Percentiles rank a stretch among this genome's conserved stretches.
These are phyloP conservation scores for Colletotrichum musicola DNA, from an alignment of 2,329 filamentous ascomycete genomes.

Conservation along the genomic window DNA sequence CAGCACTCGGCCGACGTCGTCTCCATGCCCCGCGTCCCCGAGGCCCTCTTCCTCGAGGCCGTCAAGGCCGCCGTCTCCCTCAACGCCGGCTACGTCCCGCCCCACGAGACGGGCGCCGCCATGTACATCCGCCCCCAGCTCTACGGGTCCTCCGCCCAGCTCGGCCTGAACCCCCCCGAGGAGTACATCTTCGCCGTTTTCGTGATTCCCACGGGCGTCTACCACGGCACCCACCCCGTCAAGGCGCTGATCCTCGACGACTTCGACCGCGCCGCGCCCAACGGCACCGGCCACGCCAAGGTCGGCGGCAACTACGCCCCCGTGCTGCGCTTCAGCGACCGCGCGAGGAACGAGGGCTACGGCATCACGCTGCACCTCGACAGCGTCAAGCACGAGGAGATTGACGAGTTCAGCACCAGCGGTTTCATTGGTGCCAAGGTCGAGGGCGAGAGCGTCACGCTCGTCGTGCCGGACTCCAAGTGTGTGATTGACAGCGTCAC, in stretches of 20 bases:
- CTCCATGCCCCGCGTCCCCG: conserved; percentile 84
- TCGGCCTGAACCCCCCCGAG: conserved; percentile 87
- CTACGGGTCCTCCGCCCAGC: conserved; percentile 88
- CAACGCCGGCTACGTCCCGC: conserved; percentile 93
- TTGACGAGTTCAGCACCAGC: conserved; percentile 96
- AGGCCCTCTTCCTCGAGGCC: conserved; percentile 79
- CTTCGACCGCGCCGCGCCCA: conserved; percentile 93
- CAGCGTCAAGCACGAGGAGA: conserved; percentile 82
- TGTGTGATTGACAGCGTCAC: conserved; percentile 92
- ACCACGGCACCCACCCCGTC: conserved; percentile 92
- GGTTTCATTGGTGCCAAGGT: conserved; percentile 87
- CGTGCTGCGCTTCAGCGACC: conserved; percentile 88
- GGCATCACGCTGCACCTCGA: conserved; percentile 97
- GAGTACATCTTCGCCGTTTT: conserved; percentile 94
- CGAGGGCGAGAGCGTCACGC: conserved; percentile 68
- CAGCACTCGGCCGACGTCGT: conserved; percentile 87
- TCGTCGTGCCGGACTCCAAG: conserved; percentile 89
- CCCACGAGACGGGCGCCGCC: conserved; percentile 87
- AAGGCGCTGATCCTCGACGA: conserved; percentile 89
- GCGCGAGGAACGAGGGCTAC: conserved; percentile 81
- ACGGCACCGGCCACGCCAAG: conserved; percentile 92
- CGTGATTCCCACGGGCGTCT: conserved; percentile 92
- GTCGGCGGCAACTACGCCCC: conserved; percentile 97
- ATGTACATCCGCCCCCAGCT: conserved; percentile 94
- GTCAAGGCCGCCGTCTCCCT: conserved; percentile 85